These are phyloP conservation scores for Neophaeococcomyces mojaviensis DNA, from an alignment of 2,329 filamentous ascomycete genomes.

Conservation along the genomic window DNA sequence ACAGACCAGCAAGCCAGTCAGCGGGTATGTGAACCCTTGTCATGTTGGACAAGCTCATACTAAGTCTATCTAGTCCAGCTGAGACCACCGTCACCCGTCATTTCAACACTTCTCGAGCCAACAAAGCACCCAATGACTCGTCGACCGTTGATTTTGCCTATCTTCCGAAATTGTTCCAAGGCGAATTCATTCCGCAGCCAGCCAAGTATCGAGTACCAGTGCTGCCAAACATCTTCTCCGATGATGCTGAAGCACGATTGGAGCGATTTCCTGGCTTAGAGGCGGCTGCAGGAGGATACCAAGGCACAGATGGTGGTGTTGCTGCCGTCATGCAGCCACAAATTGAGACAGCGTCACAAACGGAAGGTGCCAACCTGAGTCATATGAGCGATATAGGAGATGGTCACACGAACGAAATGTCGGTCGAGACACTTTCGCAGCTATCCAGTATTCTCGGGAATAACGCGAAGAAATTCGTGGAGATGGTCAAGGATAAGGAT, in stretches of 20 bases:
- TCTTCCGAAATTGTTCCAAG: constrained; percentile 45
- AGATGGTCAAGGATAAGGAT: constrained; percentile 34
- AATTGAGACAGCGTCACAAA: constrained; percentile 41
- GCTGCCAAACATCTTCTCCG: constrained; percentile 34
- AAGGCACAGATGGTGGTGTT: constrained; percentile 17
- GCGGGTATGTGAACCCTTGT: constrained; percentile 28
- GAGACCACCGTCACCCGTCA: constrained; percentile 35
- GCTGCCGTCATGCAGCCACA: constrained; percentile 47
- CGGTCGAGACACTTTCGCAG: constrained; percentile 47
- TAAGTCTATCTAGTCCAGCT: constrained; percentile 15
- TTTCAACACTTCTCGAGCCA: constrained; percentile 55
- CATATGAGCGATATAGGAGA: constrained; percentile 54
- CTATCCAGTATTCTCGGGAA: constrained; percentile 44
- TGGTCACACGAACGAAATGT: constrained; percentile 38
- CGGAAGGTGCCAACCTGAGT: constrained; percentile 36
- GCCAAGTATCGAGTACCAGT: constrained; percentile 43
- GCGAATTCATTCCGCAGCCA: constrained; percentile 26
- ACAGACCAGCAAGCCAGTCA: constrained; percentile 29
- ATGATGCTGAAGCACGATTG: constrained; percentile 24
- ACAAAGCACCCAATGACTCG: constrained; percentile 50
- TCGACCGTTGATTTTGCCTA: constrained; percentile 59
- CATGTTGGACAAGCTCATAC: background rate
- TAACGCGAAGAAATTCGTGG: constrained; percentile 31
- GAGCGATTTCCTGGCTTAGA: constrained; percentile 21
- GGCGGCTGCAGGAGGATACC: constrained; percentile 22